Evolutionary conservation across 2,329 filamentous ascomycete species (phyloP).

Genomic region (Diaporthe citri): DNA sequence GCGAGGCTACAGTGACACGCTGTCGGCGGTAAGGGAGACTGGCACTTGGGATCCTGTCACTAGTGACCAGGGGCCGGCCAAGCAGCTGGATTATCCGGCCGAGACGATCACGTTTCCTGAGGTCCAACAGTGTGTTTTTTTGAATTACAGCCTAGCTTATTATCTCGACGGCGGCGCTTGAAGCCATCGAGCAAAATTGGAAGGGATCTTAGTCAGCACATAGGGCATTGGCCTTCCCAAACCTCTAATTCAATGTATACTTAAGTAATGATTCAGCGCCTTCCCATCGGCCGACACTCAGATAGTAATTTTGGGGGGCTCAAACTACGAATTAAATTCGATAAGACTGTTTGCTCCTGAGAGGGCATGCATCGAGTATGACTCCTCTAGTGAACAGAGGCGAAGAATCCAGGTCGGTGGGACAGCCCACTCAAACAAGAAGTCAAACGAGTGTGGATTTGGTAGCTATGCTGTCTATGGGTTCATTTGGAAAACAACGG

Average conservation of each 20-base stretch:
- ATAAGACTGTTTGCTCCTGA: no score
- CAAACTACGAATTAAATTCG: no score
- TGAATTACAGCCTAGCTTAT: slow-evolving; percentile 35
- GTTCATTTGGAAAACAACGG: no score
- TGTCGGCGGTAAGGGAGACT: slow-evolving; percentile 26
- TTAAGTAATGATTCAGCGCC: no score
- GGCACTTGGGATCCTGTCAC: slow-evolving; percentile 33
- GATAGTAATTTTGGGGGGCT: no score
- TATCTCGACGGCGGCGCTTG: slow-evolving; percentile 34
- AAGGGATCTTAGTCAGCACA: background rate
- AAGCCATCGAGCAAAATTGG: background rate
- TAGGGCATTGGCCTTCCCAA: background rate
- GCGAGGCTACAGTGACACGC: slow-evolving; percentile 27
- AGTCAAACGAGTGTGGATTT: no score
- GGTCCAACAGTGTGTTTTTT: slow-evolving; percentile 28
- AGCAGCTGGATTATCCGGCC: slow-evolving; percentile 34
- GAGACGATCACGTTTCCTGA: slow-evolving; percentile 31
- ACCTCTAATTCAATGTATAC: slow-evolving; percentile 38
- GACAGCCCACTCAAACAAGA: no score
- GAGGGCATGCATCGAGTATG: no score
- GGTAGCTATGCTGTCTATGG: no score
- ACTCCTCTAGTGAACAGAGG: no score
- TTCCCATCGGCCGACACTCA: no score
- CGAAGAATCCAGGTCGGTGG: no score
- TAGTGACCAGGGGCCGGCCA: slow-evolving; percentile 24